Conservation (phyloP, 345 rosid species). For the Sonneratia alba region DNA sequence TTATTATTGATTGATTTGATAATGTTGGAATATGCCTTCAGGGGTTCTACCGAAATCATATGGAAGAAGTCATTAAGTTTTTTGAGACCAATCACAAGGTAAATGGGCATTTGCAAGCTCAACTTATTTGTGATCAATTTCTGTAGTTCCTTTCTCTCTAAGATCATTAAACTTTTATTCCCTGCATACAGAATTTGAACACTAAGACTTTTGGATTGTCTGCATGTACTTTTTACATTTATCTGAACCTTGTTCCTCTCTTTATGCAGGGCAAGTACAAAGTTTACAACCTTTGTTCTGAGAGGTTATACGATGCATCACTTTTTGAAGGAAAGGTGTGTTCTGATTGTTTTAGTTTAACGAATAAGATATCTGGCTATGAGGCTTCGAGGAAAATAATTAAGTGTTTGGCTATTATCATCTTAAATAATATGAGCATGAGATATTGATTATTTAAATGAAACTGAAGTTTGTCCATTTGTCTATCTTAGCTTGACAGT, state of each 20-base stretch:
- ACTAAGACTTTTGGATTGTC: neutral
- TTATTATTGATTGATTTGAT: neutral
- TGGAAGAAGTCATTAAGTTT: conserved; percentile 92
- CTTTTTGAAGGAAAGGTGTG: conserved; percentile 77
- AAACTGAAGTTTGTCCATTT: neutral
- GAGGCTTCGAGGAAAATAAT: neutral
- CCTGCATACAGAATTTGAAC: neutral
- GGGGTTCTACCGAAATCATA: conserved; percentile 87
- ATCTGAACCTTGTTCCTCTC: neutral
- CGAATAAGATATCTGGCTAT: neutral
- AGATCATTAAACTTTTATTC: neutral
- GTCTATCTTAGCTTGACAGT: conserved; percentile 1
- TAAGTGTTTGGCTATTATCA: neutral
- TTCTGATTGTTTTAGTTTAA: conserved; percentile 4
- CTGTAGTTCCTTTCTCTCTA: neutral
- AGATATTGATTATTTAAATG: neutral
- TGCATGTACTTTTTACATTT: conserved; percentile 1
- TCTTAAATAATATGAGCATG: neutral
- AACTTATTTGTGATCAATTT: neutral
- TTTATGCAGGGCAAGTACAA: conserved; percentile 77
- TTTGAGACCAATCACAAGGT: conserved; percentile 93
- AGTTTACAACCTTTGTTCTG: conserved; percentile 91
- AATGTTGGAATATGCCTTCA: conserved; percentile 11
- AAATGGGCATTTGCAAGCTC: conserved; percentile 6
- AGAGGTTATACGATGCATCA: conserved; percentile 87